A percentile compares a stretch with the other conserved stretches of the same genome.
These are phyloP conservation scores for Penicillium samsonianum DNA, from an alignment of 495 filamentous ascomycete genomes.

Conservation along the genomic window DNA sequence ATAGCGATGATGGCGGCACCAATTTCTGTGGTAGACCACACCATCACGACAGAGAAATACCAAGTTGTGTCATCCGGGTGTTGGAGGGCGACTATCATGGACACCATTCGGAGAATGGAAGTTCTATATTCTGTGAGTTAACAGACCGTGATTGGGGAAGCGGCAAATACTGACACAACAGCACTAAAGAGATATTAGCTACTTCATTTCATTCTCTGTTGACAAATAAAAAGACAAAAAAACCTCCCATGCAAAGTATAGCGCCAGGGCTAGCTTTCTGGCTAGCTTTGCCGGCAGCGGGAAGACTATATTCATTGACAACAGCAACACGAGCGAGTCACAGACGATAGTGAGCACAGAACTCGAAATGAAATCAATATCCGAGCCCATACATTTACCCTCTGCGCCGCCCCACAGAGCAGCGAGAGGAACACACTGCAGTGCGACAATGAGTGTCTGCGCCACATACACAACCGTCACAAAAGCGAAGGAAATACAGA, in stretches of 20 bases:
- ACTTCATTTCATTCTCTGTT: not conserved
- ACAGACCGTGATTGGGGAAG: not conserved
- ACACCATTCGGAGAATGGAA: slow-evolving; percentile 22
- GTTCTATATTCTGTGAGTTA: slow-evolving; percentile 12
- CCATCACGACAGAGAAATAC: slow-evolving; percentile 27
- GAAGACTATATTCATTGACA: slow-evolving; percentile 19
- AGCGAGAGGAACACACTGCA: slow-evolving; percentile 24
- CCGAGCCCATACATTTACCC: slow-evolving; percentile 19
- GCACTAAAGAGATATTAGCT: not conserved
- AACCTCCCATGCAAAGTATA: slow-evolving; percentile 20
- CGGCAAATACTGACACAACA: not conserved
- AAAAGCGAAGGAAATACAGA: slow-evolving; percentile 15
- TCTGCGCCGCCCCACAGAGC: slow-evolving; percentile 15
- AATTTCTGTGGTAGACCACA: slow-evolving; percentile 21
- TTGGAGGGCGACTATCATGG: slow-evolving; percentile 19
- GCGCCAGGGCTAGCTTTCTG: slow-evolving; percentile 10
- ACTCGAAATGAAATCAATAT: slow-evolving; percentile 17
- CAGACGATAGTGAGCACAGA: slow-evolving; percentile 19
- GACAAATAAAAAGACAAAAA: not conserved
- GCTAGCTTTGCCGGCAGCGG: slow-evolving; percentile 15
- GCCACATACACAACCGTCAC: slow-evolving; percentile 18
- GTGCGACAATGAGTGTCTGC: slow-evolving; percentile 22
- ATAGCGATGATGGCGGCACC: slow-evolving; percentile 23
- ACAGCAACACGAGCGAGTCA: slow-evolving; percentile 20
- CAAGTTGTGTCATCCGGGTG: slow-evolving; percentile 20